Conservation (phyloP, 176 grass and related monocot genomes). For the Phragmites australis region DNA sequence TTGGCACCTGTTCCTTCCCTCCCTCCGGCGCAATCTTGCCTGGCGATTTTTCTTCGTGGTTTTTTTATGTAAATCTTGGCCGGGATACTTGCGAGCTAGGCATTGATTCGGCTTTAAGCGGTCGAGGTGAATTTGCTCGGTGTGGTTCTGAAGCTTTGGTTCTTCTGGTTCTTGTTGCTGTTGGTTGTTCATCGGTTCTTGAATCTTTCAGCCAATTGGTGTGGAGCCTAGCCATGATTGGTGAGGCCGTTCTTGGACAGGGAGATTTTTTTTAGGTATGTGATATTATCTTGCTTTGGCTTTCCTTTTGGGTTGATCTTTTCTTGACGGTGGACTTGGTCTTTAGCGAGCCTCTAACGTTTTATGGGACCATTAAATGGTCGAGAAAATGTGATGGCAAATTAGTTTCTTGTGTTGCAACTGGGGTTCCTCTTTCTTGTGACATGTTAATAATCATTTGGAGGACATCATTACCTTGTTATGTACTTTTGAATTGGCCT, state of each 20-base stretch:
- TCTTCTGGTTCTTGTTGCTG: background rate
- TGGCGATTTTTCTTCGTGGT: conserved; percentile 19
- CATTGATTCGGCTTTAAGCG: conserved; percentile 37
- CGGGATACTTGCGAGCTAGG: conserved; percentile 23
- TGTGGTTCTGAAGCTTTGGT: background rate
- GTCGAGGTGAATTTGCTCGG: background rate
- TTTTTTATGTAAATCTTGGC: conserved; percentile 25
- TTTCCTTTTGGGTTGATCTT: background rate
- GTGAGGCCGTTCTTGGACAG: conserved; percentile 10
- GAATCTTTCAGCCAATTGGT: conserved; percentile 36
- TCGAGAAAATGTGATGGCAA: conserved; percentile 17
- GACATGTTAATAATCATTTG: background rate
- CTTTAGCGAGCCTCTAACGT: background rate
- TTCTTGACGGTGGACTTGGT: background rate
- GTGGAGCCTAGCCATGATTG: conserved; percentile 11
- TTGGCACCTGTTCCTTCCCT: conserved; percentile 49
- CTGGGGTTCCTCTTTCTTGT: background rate
- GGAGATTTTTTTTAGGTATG: background rate
- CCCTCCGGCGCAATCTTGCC: conserved; percentile 38
- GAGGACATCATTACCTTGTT: background rate
- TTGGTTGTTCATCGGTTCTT: conserved; percentile 25
- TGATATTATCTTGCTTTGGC: background rate
- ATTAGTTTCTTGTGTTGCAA: background rate
- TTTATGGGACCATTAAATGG: background rate
- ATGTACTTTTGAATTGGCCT: background rate